These are phyloP conservation scores for Microstegium vimineum DNA, from an alignment of 176 grass and related monocot species.

Conservation along the genomic window DNA sequence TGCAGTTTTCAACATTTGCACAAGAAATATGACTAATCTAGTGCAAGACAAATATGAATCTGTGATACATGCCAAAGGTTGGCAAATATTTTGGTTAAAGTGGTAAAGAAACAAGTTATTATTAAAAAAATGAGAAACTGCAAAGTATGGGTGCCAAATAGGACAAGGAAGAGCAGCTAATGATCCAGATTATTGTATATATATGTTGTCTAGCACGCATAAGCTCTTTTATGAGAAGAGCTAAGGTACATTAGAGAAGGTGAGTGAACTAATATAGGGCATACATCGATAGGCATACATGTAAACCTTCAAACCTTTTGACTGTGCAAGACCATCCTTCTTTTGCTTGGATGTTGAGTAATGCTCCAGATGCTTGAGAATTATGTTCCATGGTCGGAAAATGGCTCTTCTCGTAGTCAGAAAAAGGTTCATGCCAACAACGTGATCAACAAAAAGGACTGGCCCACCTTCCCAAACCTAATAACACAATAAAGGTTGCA, in stretches of 20 bases:
- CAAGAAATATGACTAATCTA: background rate
- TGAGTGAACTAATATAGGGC: no score
- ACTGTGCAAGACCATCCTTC: no score
- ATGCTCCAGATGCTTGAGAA: no score
- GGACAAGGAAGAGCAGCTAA: background rate
- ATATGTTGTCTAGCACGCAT: background rate
- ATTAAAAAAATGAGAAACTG: background rate
- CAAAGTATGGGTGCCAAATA: background rate
- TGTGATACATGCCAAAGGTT: background rate
- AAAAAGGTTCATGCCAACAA: no score
- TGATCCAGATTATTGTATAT: no score
- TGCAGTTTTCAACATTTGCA: background rate
- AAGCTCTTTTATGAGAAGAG: background rate
- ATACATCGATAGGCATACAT: background rate
- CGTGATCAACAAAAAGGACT: background rate
- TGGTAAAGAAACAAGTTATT: no score
- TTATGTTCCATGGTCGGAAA: no score
- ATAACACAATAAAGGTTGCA: background rate
- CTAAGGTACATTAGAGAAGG: background rate
- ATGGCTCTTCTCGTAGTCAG: no score
- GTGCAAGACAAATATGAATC: background rate
- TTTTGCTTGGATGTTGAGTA: no score
- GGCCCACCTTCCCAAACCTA: constrained; percentile 21
- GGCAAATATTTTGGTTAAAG: background rate
- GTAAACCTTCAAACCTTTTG: background rate